Percentiles rank a stretch among this genome's conserved stretches.
These are phyloP conservation scores for Gossypium longicalyx DNA, from an alignment of 345 rosid species.

Conservation along the genomic window DNA sequence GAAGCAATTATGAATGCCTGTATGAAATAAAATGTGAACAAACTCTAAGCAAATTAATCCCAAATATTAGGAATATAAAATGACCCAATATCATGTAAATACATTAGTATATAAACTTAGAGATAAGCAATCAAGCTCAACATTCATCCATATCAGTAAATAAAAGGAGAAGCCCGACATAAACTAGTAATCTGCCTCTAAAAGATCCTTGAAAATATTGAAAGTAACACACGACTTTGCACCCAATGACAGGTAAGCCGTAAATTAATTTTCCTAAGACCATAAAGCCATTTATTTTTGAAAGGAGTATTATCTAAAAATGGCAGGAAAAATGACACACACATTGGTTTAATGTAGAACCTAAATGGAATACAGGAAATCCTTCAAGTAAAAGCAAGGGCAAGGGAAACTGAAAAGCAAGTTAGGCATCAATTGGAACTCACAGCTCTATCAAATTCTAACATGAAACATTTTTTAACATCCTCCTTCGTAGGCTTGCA, in stretches of 20 bases:
- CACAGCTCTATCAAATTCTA: constrained; percentile 91
- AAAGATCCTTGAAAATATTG: neutral
- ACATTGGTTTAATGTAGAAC: neutral
- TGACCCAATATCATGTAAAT: neutral
- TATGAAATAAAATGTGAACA: constrained; percentile 24
- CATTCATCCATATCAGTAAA: neutral
- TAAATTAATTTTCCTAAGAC: neutral
- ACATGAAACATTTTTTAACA: constrained; percentile 93
- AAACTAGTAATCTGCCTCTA: neutral
- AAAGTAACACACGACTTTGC: neutral
- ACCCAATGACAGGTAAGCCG: constrained; percentile 1
- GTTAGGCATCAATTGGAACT: constrained; percentile 31
- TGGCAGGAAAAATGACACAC: neutral
- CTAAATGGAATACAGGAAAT: neutral
- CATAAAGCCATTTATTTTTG: neutral
- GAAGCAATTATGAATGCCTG: constrained; percentile 99
- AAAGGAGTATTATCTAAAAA: neutral
- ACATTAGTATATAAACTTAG: neutral
- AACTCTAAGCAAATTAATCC: constrained; percentile 15
- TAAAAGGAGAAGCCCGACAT: neutral
- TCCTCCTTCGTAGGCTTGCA: constrained; percentile 94
- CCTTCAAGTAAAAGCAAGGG: constrained; percentile 3
- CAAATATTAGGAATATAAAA: neutral
- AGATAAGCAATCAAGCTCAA: neutral
- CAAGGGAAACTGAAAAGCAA: neutral